Evolutionary conservation across 768 basidiomycete genomes (phyloP), one percentile per base, ranked within the genome.

Genomic region (Cystofilobasidium capitatum): DNA sequence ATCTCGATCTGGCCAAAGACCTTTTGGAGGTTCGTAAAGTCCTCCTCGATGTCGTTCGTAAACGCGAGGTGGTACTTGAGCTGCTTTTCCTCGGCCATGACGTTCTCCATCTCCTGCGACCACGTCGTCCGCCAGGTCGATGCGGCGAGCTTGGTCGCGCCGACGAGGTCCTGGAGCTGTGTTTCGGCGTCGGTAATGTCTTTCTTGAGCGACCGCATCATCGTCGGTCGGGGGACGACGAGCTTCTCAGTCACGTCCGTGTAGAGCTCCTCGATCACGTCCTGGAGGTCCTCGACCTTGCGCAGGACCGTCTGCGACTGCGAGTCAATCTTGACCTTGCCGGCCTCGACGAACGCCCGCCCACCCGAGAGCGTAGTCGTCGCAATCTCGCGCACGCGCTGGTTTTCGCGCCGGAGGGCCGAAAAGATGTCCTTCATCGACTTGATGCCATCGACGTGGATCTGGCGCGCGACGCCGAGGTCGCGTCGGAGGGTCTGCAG

Each of bases 51-150:
- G 74, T 99, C 94, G 58, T 80, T 81, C 66, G 94, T 80, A 76
- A 99, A 84, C 76, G 92, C 91, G 75, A 93, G 89, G 76, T 97
- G 93, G 74, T 96, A 89, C 10, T 84, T 85, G 69, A 97, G 79
- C 80, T 96, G 88, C 72, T 92, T 89, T 75, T 99, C 93, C 76
- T 99, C 94, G 76, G 96, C 92, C 66, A 97, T 88, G 65, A 99
- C 92, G 71, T 91, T 90, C 81, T 91, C 88, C 75, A 99, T 76
- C 79, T 99, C 94, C 74, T 90, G 86, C 74, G 89, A 88, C 94
- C 94, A 99, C 24, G 92, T 97, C 82, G 93, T 91, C 81, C 93
- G 89, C 94, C 94, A 99, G 83, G 89, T 90, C 49, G 94, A 91
- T 74, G 88, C 91, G 73, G 93, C 83, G 14, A 89, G 88, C 72